Base-by-base conservation (phyloP, 345 rosid species). In the Acer campestre region DNA sequence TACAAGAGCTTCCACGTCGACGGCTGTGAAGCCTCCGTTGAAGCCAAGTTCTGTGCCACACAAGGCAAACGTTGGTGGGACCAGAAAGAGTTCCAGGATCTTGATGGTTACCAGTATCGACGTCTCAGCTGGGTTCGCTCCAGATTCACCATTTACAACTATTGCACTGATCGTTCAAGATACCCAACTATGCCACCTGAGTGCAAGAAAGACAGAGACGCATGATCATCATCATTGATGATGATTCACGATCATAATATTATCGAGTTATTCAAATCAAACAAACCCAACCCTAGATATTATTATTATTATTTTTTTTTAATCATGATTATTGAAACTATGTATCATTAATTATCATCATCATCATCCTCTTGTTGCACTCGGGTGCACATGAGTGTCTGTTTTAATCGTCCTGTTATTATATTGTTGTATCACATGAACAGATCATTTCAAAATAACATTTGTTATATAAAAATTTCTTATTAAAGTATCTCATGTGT, bases 21-120 rank as follows among this genome's bases (percentile, higher is more conserved):
- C 18, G 95, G 95, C 1, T 89, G 90, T 2, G 93, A 91, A 61
- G 87, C 89, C 16, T 89, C 90, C 0, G 90, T 89, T 58, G 69
- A 89, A 35, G 89, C 90, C 61, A 91, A 88, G 80, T 94, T 81
- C 85, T 94, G 98, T 6, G 91, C 88, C 73, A 89, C 95, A 0
- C 95, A 89, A 61, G 95, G 92, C 11, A 84, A 80, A 64, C 75
- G 90, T 2, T 91, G 95, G 93, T 91, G 95, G 93, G 95, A 91
- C 72, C 88, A 89, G 75, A 89, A 83, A 55, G 90, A 87, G 77
- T 91, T 89, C 67, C 88, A 73, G 16, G 95, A 89, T 75, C 89
- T 91, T 14, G 90, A 91, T 5, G 80, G 76, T 49, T 65, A 66
- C 3, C 95, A 88, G 22, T 89, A 82, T 80, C 77, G 87, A 68